Evolutionary conservation across 352 stramenopile genomes (phyloP).

Genomic region (Lagenidium sp.): DNA sequence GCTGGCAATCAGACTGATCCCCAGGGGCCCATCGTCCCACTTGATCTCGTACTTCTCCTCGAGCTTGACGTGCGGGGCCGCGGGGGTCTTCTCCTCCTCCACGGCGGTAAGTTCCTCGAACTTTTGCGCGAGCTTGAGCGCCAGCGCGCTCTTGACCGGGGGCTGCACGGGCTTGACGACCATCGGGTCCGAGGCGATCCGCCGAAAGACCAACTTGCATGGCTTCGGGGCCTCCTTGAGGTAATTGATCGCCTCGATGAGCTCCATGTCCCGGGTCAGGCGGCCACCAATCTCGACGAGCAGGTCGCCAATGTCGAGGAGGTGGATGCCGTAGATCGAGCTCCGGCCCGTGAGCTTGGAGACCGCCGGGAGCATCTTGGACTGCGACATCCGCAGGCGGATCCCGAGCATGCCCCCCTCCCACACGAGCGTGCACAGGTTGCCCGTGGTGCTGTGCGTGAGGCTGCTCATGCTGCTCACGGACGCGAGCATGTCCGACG

Average conservation of each 20-base stretch:
- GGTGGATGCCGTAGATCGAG: conserved; percentile 77
- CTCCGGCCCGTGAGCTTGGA: conserved; percentile 83
- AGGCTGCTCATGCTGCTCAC: conserved; percentile 60
- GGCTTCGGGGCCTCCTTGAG: conserved; percentile 75
- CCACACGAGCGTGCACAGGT: conserved; percentile 77
- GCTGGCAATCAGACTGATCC: conserved; percentile 83
- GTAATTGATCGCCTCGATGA: conserved; percentile 75
- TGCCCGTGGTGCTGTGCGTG: conserved; percentile 42
- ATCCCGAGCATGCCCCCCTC: conserved; percentile 73
- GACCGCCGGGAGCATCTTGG: conserved; percentile 65
- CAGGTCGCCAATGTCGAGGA: conserved; percentile 79
- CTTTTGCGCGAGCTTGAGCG: conserved; percentile 58
- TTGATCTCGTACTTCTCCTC: conserved; percentile 85
- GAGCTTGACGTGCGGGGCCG: conserved; percentile 59
- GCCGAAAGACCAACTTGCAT: conserved; percentile 66
- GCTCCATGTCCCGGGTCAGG: conserved; percentile 70
- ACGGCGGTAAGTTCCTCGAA: conserved; percentile 65
- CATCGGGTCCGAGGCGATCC: conserved; percentile 64
- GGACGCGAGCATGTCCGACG: conserved; percentile 58
- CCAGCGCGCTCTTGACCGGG: conserved; percentile 57
- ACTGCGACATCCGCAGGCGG: conserved; percentile 72
- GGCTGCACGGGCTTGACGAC: conserved; percentile 68
- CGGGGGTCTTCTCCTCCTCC: conserved; percentile 63
- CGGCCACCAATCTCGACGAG: conserved; percentile 64
- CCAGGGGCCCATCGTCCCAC: conserved; percentile 77